Conservation (phyloP, 306 rosid genomes). For the Delonix regia region DNA sequence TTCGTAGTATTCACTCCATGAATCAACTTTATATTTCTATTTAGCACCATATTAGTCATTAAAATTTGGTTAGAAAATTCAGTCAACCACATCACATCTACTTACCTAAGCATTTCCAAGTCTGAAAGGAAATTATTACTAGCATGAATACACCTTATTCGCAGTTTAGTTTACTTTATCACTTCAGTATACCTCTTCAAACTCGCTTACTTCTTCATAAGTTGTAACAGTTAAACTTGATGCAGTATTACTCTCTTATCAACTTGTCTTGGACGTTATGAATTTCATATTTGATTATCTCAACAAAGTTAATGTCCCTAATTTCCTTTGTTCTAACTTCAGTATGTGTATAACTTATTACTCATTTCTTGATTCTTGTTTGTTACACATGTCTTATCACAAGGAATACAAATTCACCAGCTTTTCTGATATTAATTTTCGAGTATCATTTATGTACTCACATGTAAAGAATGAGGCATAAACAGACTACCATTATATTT, state of each 20-base stretch:
- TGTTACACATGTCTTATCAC: not conserved
- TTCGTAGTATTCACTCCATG: not conserved
- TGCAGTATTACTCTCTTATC: not conserved
- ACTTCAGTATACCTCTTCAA: not conserved
- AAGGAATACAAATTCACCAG: not conserved
- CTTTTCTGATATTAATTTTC: not conserved
- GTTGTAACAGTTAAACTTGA: not conserved
- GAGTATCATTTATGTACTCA: not conserved
- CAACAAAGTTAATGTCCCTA: not conserved
- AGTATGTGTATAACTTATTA: not conserved
- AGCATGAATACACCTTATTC: conserved; percentile 1
- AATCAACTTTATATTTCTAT: not conserved
- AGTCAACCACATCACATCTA: not conserved
- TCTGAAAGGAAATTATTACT: not conserved
- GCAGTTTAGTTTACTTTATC: not conserved
- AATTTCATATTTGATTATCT: conserved; percentile 6
- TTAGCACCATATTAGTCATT: conserved; percentile 16
- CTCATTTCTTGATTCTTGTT: not conserved
- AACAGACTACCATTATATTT: not conserved
- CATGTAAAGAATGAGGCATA: not conserved
- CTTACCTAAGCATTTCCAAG: conserved; percentile 24
- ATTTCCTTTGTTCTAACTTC: conserved; percentile 6
- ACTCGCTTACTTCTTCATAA: not conserved
- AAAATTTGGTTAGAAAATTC: not conserved
- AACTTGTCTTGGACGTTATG: conserved; percentile 12